Evolutionary conservation across 495 filamentous ascomycete species (phyloP).

Genomic region (Letharia lupina): DNA sequence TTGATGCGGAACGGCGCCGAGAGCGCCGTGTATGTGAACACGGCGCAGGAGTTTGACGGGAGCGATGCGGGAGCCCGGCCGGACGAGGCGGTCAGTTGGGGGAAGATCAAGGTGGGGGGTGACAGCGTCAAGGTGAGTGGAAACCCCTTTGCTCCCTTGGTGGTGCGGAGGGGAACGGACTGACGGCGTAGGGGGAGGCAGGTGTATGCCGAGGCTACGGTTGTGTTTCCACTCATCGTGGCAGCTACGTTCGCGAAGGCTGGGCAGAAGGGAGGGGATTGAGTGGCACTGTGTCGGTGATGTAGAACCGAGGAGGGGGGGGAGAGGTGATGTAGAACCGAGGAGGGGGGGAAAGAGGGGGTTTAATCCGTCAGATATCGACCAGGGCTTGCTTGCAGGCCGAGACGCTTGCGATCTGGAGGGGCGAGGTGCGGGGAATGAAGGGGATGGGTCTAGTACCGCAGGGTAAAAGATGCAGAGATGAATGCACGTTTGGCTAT

Average conservation of each 20-base stretch:
- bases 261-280: not conserved
- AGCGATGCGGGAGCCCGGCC: constrained; percentile 93
- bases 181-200: constrained; percentile 21
- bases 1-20: constrained; percentile 96
- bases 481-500: not conserved
- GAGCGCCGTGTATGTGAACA: constrained; percentile 93
- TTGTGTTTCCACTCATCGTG: constrained; percentile 88
- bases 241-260: constrained; percentile 79
- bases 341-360: constrained; percentile 18
- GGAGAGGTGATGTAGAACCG: too few relatives aligned
- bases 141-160: not conserved
- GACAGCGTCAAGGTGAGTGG: constrained; percentile 70
- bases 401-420: not conserved
- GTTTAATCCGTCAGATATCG: constrained; percentile 26
- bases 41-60: constrained; percentile 92
- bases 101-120: constrained; percentile 85
- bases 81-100: constrained; percentile 96
- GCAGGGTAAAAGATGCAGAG: not conserved
- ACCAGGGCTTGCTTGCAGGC: not conserved
- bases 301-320: too few relatives aligned
- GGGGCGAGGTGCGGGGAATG: too few relatives aligned
- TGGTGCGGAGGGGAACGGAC: too few relatives aligned
- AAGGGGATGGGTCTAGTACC: too few relatives aligned
- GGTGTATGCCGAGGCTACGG: constrained; percentile 89
- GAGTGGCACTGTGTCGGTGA: not conserved